Conservation (phyloP, 805 yeast species). For the Kuraishia floccosa region DNA sequence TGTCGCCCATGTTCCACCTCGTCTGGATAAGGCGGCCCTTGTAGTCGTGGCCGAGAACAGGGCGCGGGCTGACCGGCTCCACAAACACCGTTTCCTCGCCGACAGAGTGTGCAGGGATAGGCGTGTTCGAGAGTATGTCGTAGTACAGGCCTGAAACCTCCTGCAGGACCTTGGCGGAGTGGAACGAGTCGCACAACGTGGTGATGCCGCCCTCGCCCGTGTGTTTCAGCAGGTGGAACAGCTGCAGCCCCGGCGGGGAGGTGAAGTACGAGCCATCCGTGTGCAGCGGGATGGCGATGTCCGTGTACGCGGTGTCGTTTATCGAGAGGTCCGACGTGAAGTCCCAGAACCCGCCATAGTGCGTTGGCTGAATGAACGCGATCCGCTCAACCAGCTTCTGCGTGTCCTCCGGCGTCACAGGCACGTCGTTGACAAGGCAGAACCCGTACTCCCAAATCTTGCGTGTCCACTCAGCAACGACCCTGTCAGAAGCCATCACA, state of each 20-base stretch:
- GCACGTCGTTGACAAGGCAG: slow-evolving; percentile 47
- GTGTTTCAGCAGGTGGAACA: slow-evolving; percentile 54
- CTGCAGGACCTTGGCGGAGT: slow-evolving; percentile 40
- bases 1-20: slow-evolving; percentile 63
- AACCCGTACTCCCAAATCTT: slow-evolving; percentile 50
- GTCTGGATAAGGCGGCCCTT: slow-evolving; percentile 44
- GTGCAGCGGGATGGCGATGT: slow-evolving; percentile 50
- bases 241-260: slow-evolving; percentile 61
- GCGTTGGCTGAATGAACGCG: slow-evolving; percentile 54
- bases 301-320: slow-evolving; percentile 65
- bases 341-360: slow-evolving; percentile 77
- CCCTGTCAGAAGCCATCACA: slow-evolving; percentile 29
- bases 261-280: slow-evolving; percentile 73
- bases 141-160: slow-evolving; percentile 36
- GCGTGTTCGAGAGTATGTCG: slow-evolving; percentile 33
- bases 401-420: slow-evolving; percentile 48
- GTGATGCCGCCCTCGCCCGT: slow-evolving; percentile 59
- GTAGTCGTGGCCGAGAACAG: slow-evolving; percentile 43
- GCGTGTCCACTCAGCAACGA: slow-evolving; percentile 42
- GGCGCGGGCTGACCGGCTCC: slow-evolving; percentile 43
- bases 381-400: slow-evolving; percentile 44
- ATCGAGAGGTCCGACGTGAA: slow-evolving; percentile 58
- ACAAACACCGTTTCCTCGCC: slow-evolving; percentile 57
- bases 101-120: slow-evolving; percentile 64
- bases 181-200: slow-evolving; percentile 55